Percentiles rank a stretch among this genome's conserved stretches.
Conservation (phyloP, 1,284 basidiomycete species). For the Malassezia japonica region DNA sequence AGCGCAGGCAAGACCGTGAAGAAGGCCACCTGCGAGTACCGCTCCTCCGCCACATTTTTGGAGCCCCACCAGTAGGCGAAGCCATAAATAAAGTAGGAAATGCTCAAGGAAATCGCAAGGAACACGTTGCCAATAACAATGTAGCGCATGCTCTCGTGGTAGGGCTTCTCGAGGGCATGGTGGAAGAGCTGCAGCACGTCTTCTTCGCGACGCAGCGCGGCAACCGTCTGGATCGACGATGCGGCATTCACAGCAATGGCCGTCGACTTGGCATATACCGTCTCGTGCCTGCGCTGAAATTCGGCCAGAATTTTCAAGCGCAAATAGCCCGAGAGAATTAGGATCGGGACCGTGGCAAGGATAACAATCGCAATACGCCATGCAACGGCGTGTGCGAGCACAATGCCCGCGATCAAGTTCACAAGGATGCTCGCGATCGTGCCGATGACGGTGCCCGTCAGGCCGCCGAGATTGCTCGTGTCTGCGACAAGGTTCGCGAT, state of each 20-base stretch:
- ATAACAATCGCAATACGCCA: slow-evolving; percentile 39
- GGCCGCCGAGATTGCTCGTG: slow-evolving; percentile 30
- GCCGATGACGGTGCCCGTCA: slow-evolving; percentile 33
- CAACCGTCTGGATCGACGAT: slow-evolving; percentile 31
- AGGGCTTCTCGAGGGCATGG: slow-evolving; percentile 24
- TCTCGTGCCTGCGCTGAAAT: slow-evolving; percentile 36
- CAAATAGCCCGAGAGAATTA: slow-evolving; percentile 30
- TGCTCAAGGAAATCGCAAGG: slow-evolving; percentile 30
- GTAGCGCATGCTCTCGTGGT: slow-evolving; percentile 27
- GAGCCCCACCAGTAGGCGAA: slow-evolving; percentile 43
- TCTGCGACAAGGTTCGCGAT: slow-evolving; percentile 32
- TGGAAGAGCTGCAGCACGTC: slow-evolving; percentile 31
- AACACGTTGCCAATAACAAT: slow-evolving; percentile 31
- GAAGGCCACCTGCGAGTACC: slow-evolving; percentile 32
- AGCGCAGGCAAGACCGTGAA: slow-evolving; percentile 37
- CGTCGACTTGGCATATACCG: slow-evolving; percentile 30
- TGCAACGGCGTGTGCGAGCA: slow-evolving; percentile 26
- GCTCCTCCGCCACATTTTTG: slow-evolving; percentile 28
- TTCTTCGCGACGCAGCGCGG: slow-evolving; percentile 26
- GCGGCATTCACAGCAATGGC: slow-evolving; percentile 37
- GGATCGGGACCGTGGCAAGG: slow-evolving; percentile 29
- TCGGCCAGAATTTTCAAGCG: slow-evolving; percentile 36
- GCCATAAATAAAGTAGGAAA: slow-evolving; percentile 38
- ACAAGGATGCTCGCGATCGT: slow-evolving; percentile 38
- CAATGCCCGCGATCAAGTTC: slow-evolving; percentile 32